These are phyloP conservation scores for Musa schizocarpa DNA, from an alignment of 176 grass and related monocot species.

Conservation along the genomic window DNA sequence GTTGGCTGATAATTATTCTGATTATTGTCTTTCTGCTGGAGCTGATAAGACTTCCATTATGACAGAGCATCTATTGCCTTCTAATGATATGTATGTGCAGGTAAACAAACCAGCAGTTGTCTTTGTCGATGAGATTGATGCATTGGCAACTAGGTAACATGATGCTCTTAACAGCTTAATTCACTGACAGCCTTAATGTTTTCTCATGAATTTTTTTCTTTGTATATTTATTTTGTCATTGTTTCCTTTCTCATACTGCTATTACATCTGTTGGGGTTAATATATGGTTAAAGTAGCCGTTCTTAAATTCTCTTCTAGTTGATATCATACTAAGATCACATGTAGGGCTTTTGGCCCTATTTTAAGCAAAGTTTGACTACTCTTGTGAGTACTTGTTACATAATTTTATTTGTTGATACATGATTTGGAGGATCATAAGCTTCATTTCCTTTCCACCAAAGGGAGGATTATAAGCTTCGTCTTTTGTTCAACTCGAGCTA, in stretches of 20 bases:
- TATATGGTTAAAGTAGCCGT: no score
- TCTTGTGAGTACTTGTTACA: neutral
- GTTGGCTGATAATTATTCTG: neutral
- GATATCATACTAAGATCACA: neutral
- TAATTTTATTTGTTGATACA: neutral
- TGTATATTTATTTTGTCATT: neutral
- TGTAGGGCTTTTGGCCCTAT: neutral
- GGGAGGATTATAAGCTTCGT: no score
- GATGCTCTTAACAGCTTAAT: neutral
- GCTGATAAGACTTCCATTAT: neutral
- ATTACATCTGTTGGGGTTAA: no score
- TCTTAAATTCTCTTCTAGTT: neutral
- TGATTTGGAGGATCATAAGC: neutral
- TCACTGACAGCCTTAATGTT: neutral
- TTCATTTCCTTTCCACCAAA: neutral
- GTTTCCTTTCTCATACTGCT: neutral
- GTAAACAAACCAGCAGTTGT: conserved; percentile 30
- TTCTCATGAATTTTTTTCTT: neutral
- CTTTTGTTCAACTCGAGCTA: no score
- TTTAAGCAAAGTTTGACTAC: neutral
- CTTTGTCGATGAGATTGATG: conserved; percentile 30
- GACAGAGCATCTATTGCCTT: neutral
- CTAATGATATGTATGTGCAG: conserved; percentile 4
- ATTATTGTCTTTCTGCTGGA: neutral
- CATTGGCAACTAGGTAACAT: conserved; percentile 28